Evolutionary conservation across 495 filamentous ascomycete species (phyloP).

Genomic region (Penicillium coffeae): DNA sequence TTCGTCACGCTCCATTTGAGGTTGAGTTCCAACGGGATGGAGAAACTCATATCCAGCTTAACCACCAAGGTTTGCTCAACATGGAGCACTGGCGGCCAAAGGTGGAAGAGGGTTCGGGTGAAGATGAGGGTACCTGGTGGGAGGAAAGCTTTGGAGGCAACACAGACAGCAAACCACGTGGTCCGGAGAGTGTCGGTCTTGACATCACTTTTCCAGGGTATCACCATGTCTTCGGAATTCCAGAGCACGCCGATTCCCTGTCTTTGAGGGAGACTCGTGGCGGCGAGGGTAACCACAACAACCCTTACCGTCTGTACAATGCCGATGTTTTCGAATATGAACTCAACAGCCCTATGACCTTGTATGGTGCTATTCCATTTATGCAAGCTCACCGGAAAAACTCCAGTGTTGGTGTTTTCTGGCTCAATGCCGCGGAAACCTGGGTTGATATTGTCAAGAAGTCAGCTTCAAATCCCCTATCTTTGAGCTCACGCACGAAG

Average conservation of each 20-base stretch:
- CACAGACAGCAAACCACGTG: conserved; percentile 87
- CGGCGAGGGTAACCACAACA: conserved; percentile 74
- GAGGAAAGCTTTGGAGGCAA: conserved; percentile 92
- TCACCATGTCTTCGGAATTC: conserved; percentile 90
- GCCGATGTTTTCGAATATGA: conserved; percentile 97
- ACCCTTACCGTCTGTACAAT: conserved; percentile 97
- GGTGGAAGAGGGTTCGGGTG: conserved; percentile 58
- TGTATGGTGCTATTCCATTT: conserved; percentile 92
- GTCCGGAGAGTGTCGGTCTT: conserved; percentile 83
- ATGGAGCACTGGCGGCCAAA: conserved; percentile 95
- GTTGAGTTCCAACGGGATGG: conserved; percentile 83
- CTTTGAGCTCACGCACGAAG: conserved; percentile 63
- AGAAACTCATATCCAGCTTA: conserved; percentile 78
- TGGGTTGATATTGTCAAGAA: conserved; percentile 92
- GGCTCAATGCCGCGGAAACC: conserved; percentile 95
- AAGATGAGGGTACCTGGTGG: conserved; percentile 92
- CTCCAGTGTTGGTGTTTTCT: conserved; percentile 96
- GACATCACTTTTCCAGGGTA: conserved; percentile 92
- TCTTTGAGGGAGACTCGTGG: conserved; percentile 85
- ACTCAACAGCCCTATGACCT: conserved; percentile 95
- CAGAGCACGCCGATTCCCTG: conserved; percentile 84
- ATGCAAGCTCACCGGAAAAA: conserved; percentile 95
- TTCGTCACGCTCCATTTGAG: conserved; percentile 76
- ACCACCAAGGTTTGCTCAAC: conserved; percentile 82
- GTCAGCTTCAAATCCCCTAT: conserved; percentile 72